Base-by-base conservation (phyloP, 495 filamentous ascomycete species). In the Neurospora sublineolata region DNA sequence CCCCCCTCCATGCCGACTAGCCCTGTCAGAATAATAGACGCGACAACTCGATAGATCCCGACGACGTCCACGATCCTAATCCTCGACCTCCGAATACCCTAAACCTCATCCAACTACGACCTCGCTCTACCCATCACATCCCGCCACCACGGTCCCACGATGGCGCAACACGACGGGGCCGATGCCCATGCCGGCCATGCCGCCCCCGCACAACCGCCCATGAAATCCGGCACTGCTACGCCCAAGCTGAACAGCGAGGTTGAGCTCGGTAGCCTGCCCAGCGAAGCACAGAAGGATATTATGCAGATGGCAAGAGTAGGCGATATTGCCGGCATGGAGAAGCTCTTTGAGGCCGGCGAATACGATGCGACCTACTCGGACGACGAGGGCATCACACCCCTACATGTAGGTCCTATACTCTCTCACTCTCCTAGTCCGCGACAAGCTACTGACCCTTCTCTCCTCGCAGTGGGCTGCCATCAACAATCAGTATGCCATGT, bases 401-500 rank as follows among this genome's bases (percentile, higher is more conserved):
- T 99, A 81, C 95, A 99, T 86, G 95, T 99, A 85, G 74, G 90
- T 80, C 52, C 67, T 67, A 23, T 16, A 1, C 36, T 40, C 67
- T 67, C 30, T 8, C 7, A 41, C 37, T 3, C 12, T 11, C 0
- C 30, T n/a, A 8, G 8, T 68, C 36, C 52, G 40, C 52, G 40
- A 72, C 18, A n/a, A 64, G 46, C 60, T 70, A 71, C 79, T 82
- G 75, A 84, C 77, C 73, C 37, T 23, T 10, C 23, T 67, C 12
- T 68, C 12, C 64, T 70, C 73, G 30, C 80, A 99, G 94, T 99
- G 95, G 95, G 95, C 95, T 18, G 93, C 95, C n/a, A 97, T 98
- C 81, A 97, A 98, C 82, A 97, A 97, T 79, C 94, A 97, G 79
- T 96, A 93, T 82, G 91, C 93, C 71, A 91, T 97, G 84, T 97